A percentile compares a stretch with the other conserved stretches of the same genome.
phyloP scores from a whole-genome alignment of 495 filamentous ascomycete species.

The Penicillium maclennaniae region DNA sequence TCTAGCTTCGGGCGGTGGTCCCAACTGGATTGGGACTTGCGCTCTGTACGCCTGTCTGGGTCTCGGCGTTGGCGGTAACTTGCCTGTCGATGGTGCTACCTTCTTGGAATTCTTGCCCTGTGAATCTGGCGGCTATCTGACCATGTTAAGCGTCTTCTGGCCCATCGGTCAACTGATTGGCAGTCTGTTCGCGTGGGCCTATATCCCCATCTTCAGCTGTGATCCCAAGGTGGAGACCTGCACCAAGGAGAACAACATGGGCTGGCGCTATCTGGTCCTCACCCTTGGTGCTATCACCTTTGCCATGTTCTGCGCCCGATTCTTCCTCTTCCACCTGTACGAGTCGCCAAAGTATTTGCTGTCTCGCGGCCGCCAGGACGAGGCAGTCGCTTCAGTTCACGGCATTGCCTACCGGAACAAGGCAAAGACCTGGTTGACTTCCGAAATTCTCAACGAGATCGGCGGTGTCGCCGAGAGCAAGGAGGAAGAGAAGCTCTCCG shows the following conservation, averaged over 20 bases:
- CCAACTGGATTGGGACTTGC: conserved; percentile 48
- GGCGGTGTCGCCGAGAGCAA: conserved; percentile 42
- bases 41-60: conserved; percentile 49
- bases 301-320: conserved; percentile 63
- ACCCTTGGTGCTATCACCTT: conserved; percentile 70
- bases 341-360: conserved; percentile 82
- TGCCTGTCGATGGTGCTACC: conserved; percentile 54
- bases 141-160: conserved; percentile 59
- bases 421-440: conserved; percentile 50
- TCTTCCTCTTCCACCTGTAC: conserved; percentile 72
- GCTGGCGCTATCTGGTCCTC: conserved; percentile 76
- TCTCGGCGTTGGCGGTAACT: conserved; percentile 58
- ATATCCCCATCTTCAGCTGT: conserved; percentile 52
- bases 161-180: conserved; percentile 53
- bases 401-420: conserved; percentile 54
- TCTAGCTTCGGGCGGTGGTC: conserved; percentile 48
- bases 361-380: conserved; percentile 64
- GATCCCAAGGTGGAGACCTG: conserved; percentile 43
- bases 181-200: conserved; percentile 54
- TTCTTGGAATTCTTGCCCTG: conserved; percentile 59
- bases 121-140: conserved; percentile 50
- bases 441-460: conserved; percentile 51
- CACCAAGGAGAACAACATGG: conserved; percentile 61
- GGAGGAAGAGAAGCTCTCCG: conserved; percentile 33
- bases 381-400: conserved; percentile 68